Evolutionary conservation across 73 alveolate species (phyloP), one percentile per base, ranked within the genome.

Genomic region (Paramecium primaurelia): DNA sequence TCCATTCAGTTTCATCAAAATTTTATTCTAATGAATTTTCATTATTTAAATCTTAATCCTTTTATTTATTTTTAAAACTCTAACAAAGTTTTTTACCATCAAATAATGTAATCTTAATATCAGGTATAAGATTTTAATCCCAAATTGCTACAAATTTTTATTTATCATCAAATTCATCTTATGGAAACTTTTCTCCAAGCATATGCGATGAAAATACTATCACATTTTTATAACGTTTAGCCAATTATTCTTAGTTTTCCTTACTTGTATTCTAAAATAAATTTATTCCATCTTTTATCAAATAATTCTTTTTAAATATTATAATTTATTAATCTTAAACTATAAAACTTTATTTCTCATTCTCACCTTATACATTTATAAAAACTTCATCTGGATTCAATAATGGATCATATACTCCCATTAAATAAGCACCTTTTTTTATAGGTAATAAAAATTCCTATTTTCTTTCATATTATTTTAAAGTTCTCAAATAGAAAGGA

Each of bases 301-400:
- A 37, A 40, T 73, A 73, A 22, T 40, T 73, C 26, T 73, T 73
- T 18, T 73, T 73, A n/a, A 73, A 73, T 3, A 73, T 37, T 12
- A 73, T 20, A 2, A 73, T 40, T 3, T 38, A 3, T 34, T 73
- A 11, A 32, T 64, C 47, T 38, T 34, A 34, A 1, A 37, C 59
- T 12, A 73, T 14, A 34, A 11, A 12, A 68, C 4, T 12, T 20
- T 0, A 10, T 36, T 25, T 38, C 32, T 0, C 87, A 12, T 10
- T 6, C 11, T 73, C 87, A 12, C 16, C n/a, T 73, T 64, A 64
- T 2, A 73, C 47, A 30, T 73, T 30, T 0, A 73, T 73, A 38
- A 73, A 73, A 37, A 73, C 87, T 10, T 73, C 87, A 73, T 73
- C 87, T n/a, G 87, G 87, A 3, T 73, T 20, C 32, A 73, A 40